Evolutionary conservation across 768 basidiomycete genomes (phyloP).

Genomic region (Suillus alpinus): DNA sequence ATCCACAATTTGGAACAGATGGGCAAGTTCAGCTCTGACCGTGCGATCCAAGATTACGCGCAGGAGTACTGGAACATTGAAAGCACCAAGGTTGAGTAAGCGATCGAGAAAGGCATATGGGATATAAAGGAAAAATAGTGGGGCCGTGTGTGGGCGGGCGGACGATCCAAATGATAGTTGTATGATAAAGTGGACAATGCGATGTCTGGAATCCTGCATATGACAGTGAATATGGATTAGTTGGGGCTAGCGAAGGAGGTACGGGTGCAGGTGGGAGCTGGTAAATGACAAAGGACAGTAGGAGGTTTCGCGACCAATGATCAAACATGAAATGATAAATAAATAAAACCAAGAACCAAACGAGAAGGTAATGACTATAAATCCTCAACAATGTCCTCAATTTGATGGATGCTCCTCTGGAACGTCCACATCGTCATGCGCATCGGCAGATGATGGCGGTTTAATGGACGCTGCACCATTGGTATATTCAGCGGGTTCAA

Average conservation of each 20-base stretch:
- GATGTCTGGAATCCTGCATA: slow-evolving; percentile 15
- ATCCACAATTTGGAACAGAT: slow-evolving; percentile 46
- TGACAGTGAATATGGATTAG: slow-evolving; percentile 13
- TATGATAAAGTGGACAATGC: slow-evolving; percentile 7
- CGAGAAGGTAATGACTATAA: not conserved
- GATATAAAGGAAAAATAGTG: not conserved
- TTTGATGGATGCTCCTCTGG: not conserved
- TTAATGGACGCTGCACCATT: not conserved
- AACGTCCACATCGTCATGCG: not conserved
- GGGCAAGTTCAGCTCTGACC: slow-evolving; percentile 96
- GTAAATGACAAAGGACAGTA: slow-evolving; percentile 9
- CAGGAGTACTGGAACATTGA: slow-evolving; percentile 86
- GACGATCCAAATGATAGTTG: slow-evolving; percentile 9
- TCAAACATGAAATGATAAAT: not conserved
- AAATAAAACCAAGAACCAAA: not conserved
- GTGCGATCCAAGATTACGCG: slow-evolving; percentile 89
- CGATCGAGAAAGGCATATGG: not conserved
- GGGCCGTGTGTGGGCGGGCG: not conserved
- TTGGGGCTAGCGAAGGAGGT: slow-evolving; percentile 8
- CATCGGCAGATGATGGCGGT: not conserved
- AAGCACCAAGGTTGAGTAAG: slow-evolving; percentile 32
- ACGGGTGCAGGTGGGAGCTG: slow-evolving; percentile 3
- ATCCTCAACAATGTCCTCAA: slow-evolving; percentile 4
- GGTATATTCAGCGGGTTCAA: not conserved
- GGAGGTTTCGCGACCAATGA: slow-evolving; percentile 3